Conservation (phyloP, 2,329 filamentous ascomycete genomes). For the Calonectria pauciramosa region DNA sequence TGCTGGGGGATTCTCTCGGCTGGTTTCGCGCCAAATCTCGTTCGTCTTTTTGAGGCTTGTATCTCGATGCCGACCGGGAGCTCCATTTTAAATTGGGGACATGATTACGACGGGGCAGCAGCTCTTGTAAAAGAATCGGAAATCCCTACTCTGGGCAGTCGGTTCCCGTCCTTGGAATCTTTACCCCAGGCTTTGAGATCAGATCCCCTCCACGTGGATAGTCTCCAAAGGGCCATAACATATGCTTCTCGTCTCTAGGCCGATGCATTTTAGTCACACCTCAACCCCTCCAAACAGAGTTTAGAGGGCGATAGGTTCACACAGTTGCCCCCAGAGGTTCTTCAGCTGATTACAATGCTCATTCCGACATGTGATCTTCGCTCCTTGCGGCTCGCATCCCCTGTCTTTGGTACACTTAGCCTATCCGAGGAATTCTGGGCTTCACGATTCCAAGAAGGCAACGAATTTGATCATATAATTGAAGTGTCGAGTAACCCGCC, state of each 20-base stretch:
- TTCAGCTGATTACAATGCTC: slow-evolving; percentile 19
- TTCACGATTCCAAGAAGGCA: slow-evolving; percentile 25
- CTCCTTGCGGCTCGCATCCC: slow-evolving; percentile 31
- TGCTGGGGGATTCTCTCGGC: slow-evolving; percentile 27
- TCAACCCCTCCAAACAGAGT: neutral
- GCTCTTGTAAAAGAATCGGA: neutral
- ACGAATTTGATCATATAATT: slow-evolving; percentile 27
- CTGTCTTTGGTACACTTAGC: slow-evolving; percentile 21
- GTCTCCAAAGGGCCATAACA: slow-evolving; percentile 7
- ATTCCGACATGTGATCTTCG: slow-evolving; percentile 21
- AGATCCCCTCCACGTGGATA: slow-evolving; percentile 21
- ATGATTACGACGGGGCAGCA: slow-evolving; percentile 27
- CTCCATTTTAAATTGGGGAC: slow-evolving; percentile 28
- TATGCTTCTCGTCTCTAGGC: neutral
- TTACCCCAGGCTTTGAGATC: neutral
- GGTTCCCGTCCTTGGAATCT: neutral
- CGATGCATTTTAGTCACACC: slow-evolving; percentile 16
- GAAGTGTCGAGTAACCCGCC: slow-evolving; percentile 14
- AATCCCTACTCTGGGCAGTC: neutral
- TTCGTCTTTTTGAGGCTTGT: slow-evolving; percentile 21
- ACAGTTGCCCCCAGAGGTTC: slow-evolving; percentile 26
- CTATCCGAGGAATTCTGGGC: slow-evolving; percentile 32
- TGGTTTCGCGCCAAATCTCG: neutral
- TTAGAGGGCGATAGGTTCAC: slow-evolving; percentile 24
- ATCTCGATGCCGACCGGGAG: slow-evolving; percentile 20